A percentile compares a stretch with the other conserved stretches of the same genome.
These are phyloP conservation scores for Leishmania amazonensis DNA, from an alignment of 208 protist genomes.

Conservation along the genomic window DNA sequence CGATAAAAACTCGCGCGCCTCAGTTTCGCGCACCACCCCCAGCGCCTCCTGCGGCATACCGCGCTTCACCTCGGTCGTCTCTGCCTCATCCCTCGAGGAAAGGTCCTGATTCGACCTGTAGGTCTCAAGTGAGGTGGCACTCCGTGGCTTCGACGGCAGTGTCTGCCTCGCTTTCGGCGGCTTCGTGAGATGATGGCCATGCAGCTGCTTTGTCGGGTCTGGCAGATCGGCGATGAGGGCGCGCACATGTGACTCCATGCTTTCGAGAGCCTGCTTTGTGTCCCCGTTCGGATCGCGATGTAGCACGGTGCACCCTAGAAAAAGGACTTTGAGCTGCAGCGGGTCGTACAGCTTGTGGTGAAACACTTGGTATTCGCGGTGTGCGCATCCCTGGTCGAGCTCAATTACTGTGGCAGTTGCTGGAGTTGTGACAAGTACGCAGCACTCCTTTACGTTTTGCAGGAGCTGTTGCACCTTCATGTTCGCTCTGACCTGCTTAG, in stretches of 20 bases:
- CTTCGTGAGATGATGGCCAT: slow-evolving; percentile 51
- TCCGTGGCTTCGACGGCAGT: slow-evolving; percentile 15
- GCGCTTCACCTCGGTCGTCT: slow-evolving; percentile 2
- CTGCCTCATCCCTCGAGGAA: slow-evolving; percentile 23
- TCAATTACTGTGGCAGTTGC: slow-evolving; percentile 41
- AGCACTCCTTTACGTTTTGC: slow-evolving; percentile 65
- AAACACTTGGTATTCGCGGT: slow-evolving; percentile 66
- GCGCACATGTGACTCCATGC: slow-evolving; percentile 58
- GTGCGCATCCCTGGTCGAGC: slow-evolving; percentile 26
- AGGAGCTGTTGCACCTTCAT: slow-evolving; percentile 71
- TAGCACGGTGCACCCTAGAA: slow-evolving; percentile 76
- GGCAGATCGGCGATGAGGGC: slow-evolving; percentile 55
- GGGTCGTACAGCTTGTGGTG: slow-evolving; percentile 91
- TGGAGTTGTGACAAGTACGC: slow-evolving; percentile 63
- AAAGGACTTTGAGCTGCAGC: slow-evolving; percentile 68
- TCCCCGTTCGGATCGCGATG: slow-evolving; percentile 35
- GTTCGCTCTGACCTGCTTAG: slow-evolving; percentile 45
- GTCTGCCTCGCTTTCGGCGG: slow-evolving; percentile 1
- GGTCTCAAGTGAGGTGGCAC: slow-evolving; percentile 26
- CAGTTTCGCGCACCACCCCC: slow-evolving; percentile 54
- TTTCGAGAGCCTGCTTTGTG: slow-evolving; percentile 35
- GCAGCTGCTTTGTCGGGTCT: slow-evolving; percentile 38
- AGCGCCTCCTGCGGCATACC: slow-evolving; percentile 33
- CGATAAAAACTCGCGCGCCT: slow-evolving; percentile 38
- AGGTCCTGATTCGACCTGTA: slow-evolving; percentile 28